Conservation (phyloP, 2,329 filamentous ascomycete genomes). For the Exophiala spinifera region DNA sequence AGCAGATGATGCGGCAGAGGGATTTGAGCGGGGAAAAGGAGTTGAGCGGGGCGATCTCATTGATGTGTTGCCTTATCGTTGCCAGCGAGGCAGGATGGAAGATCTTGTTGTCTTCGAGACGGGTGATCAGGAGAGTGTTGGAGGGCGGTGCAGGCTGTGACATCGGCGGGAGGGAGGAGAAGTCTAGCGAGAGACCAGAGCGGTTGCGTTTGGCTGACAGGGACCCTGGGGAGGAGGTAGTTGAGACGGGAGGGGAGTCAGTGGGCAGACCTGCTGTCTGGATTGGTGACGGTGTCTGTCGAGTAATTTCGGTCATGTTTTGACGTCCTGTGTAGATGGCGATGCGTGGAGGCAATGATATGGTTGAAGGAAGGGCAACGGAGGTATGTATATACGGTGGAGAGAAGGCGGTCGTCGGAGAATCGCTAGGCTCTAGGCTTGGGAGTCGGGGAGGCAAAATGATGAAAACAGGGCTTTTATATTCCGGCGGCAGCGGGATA, state of each 20-base stretch:
- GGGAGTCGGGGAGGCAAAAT: background rate
- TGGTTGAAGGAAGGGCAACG: background rate
- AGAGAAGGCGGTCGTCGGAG: background rate
- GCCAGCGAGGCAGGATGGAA: conserved; percentile 47
- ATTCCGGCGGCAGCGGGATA: background rate
- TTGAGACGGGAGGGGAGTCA: conserved; percentile 29
- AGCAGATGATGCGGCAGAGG: conserved; percentile 50
- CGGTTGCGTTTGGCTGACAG: conserved; percentile 25
- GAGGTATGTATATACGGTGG: background rate
- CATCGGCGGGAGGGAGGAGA: conserved; percentile 46
- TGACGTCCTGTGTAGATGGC: background rate
- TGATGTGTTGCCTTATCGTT: conserved; percentile 43
- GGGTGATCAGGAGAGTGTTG: conserved; percentile 52
- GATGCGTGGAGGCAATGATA: background rate
- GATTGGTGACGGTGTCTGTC: conserved; percentile 12
- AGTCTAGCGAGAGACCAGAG: conserved; percentile 44
- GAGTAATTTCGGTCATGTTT: conserved; percentile 17
- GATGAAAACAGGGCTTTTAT: background rate
- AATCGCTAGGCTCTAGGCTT: too few species aligned
- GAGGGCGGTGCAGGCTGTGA: conserved; percentile 45
- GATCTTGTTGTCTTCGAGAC: conserved; percentile 44
- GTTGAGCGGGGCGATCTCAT: conserved; percentile 43
- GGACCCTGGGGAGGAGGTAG: conserved; percentile 33
- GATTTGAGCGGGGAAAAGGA: conserved; percentile 52
- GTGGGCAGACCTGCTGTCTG: conserved; percentile 16